Percentiles rank a stretch among this genome's conserved stretches.
phyloP scores from a whole-genome alignment of 2,329 filamentous ascomycete genomes.

The Hypomyces rosellus region DNA sequence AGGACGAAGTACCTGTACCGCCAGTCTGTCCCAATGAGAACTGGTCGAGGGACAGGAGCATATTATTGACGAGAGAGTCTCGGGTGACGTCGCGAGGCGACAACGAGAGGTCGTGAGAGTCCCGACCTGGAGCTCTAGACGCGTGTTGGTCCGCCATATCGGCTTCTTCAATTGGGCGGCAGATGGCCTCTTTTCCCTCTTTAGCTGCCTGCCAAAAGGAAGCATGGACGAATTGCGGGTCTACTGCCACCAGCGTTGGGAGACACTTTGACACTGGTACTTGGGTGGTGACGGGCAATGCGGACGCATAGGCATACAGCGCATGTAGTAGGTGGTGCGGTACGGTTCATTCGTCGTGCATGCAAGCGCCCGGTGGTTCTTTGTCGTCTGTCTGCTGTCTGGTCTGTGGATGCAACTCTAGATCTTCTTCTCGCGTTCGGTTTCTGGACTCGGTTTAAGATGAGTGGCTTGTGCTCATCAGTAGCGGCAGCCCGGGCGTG shows the following conservation, averaged over 20 bases:
- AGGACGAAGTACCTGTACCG: slow-evolving; percentile 1
- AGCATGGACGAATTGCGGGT: slow-evolving; percentile 17
- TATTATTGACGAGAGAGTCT: slow-evolving; percentile 90
- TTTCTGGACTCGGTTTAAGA: slow-evolving; percentile 8
- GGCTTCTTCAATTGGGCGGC: slow-evolving; percentile 12
- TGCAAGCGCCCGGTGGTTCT: background rate
- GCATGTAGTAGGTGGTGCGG: background rate
- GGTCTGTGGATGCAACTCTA: slow-evolving; percentile 8
- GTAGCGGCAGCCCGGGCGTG: slow-evolving; percentile 8
- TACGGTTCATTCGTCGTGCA: background rate
- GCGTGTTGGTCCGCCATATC: slow-evolving; percentile 22
- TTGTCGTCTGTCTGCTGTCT: background rate
- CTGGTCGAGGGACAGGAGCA: slow-evolving; percentile 88
- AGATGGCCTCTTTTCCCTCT: background rate
- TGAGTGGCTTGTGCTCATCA: slow-evolving; percentile 12
- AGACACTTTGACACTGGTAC: no score
- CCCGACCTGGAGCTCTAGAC: slow-evolving; percentile 33
- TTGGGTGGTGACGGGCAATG: no score
- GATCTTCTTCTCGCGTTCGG: background rate
- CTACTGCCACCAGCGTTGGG: background rate
- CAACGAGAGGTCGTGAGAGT: slow-evolving; percentile 83
- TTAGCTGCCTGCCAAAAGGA: slow-evolving; percentile 12
- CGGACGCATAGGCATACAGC: no score
- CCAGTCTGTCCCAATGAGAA: slow-evolving; percentile 52
- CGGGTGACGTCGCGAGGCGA: slow-evolving; percentile 70